A percentile compares a stretch with the other conserved stretches of the same genome.
phyloP scores from a whole-genome alignment of 352 stramenopile genomes.

The Phytophthora aleatoria region DNA sequence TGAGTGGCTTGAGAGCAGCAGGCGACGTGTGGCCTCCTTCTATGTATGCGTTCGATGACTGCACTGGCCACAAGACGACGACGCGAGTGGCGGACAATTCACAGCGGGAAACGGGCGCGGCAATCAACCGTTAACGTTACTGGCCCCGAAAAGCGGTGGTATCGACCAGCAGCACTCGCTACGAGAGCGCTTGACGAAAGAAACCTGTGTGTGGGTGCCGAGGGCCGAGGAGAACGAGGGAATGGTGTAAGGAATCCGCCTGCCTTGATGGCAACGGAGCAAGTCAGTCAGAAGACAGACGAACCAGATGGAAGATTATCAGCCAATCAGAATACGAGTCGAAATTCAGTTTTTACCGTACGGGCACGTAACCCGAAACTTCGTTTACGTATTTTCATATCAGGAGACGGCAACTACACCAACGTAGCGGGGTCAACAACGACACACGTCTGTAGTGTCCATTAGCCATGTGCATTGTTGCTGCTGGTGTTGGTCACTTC shows the following conservation, averaged over 20 bases:
- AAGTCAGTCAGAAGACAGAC: constrained; percentile 13
- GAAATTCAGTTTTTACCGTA: constrained; percentile 19
- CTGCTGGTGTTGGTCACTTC: neutral
- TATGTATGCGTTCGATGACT: constrained; percentile 12
- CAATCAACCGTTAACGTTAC: constrained; percentile 1
- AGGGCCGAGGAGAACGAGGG: neutral
- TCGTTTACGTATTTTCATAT: neutral
- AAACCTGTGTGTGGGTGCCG: neutral
- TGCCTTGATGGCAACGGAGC: constrained; percentile 1
- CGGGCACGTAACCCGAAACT: neutral
- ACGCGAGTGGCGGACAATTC: constrained; percentile 9
- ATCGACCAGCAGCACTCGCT: constrained; percentile 1
- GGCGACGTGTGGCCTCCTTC: neutral
- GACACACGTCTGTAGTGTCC: neutral
- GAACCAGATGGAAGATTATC: constrained; percentile 9
- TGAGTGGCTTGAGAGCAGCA: constrained; percentile 12
- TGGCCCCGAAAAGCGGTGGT: neutral
- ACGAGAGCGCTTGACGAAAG: neutral
- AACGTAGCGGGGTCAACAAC: neutral
- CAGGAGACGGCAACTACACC: neutral
- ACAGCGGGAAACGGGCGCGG: neutral
- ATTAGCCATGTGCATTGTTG: neutral
- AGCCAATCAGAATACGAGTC: constrained; percentile 1
- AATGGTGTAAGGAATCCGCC: constrained; percentile 15
- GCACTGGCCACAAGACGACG: constrained; percentile 24